Conservation (phyloP, 345 rosid species). For the Tarenaya hassleriana region DNA sequence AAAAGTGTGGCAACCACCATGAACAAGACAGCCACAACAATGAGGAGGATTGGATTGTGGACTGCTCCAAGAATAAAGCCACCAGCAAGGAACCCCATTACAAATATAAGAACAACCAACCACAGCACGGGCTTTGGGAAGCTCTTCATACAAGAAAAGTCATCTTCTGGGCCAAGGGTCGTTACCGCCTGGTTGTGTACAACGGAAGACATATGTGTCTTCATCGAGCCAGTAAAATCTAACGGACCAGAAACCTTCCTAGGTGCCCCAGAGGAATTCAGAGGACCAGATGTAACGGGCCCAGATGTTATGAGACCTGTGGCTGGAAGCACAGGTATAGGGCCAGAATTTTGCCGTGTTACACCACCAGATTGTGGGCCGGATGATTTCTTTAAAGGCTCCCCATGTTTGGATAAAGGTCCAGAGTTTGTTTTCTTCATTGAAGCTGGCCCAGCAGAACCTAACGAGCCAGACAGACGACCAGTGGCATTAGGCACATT, state of each 20-base stretch:
- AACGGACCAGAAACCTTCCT: conserved; percentile 91
- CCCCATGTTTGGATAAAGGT: conserved; percentile 89
- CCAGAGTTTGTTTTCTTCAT: conserved; percentile 92
- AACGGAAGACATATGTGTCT: conserved; percentile 45
- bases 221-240: conserved; percentile 79
- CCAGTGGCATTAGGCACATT: conserved; percentile 71
- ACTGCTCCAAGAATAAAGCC: conserved; percentile 98
- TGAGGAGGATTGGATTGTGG: conserved; percentile 89
- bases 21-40: conserved; percentile 85
- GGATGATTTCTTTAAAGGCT: conserved; percentile 86
- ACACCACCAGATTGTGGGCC: conserved; percentile 97
- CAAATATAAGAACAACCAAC: conserved; percentile 79
- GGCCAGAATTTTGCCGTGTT: conserved; percentile 89
- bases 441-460: conserved; percentile 66
- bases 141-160: conserved; percentile 76
- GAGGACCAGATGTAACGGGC: conserved; percentile 86
- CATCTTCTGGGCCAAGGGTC: conserved; percentile 73
- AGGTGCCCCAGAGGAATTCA: conserved; percentile 85
- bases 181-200: conserved; percentile 86
- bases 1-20: conserved; percentile 67
- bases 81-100: conserved; percentile 98
- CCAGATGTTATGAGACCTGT: conserved; percentile 98
- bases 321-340: conserved; percentile 81
- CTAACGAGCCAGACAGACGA: conserved; percentile 73
- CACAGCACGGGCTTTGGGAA: conserved; percentile 86